A percentile compares a stretch with the other conserved stretches of the same genome.
Evolutionary conservation across 805 yeast species (phyloP).

Genomic region (Saccharomycopsis sp.): DNA sequence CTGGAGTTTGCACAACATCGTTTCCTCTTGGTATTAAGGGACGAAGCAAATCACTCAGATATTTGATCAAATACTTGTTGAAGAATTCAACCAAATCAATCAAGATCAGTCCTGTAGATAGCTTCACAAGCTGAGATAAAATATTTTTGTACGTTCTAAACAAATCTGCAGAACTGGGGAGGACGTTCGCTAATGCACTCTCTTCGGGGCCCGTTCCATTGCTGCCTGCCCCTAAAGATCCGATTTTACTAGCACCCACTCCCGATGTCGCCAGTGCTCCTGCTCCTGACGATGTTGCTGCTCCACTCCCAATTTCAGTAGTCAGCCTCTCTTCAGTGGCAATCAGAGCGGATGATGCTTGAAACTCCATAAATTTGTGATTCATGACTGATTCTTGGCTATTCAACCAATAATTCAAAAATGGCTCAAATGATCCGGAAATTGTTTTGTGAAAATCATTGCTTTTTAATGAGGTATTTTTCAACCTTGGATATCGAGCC

Average conservation of each 20-base stretch:
- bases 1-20: conserved; percentile 30
- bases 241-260: not conserved
- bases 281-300: conserved; percentile 1
- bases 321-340: conserved; percentile 36
- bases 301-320: too few species aligned
- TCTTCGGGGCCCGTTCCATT: conserved; percentile 29
- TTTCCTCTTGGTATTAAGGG: conserved; percentile 37
- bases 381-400: conserved; percentile 66
- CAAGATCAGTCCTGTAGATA: conserved; percentile 37
- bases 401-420: conserved; percentile 73
- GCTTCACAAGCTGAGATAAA: conserved; percentile 56
- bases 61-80: conserved; percentile 54
- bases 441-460: conserved; percentile 34
- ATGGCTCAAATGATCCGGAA: conserved; percentile 75
- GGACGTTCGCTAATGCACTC: conserved; percentile 52
- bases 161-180: conserved; percentile 81
- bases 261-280: conserved; percentile 4
- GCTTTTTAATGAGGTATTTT: conserved; percentile 22
- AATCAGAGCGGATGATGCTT: conserved; percentile 28
- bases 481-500: not conserved
- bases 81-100: conserved; percentile 49
- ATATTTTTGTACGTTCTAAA: conserved; percentile 70
- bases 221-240: too few species aligned
- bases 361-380: conserved; percentile 54
- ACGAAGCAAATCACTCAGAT: conserved; percentile 42